Conservation (phyloP, 1,284 basidiomycete species). For the Hemileia vastatrix region DNA sequence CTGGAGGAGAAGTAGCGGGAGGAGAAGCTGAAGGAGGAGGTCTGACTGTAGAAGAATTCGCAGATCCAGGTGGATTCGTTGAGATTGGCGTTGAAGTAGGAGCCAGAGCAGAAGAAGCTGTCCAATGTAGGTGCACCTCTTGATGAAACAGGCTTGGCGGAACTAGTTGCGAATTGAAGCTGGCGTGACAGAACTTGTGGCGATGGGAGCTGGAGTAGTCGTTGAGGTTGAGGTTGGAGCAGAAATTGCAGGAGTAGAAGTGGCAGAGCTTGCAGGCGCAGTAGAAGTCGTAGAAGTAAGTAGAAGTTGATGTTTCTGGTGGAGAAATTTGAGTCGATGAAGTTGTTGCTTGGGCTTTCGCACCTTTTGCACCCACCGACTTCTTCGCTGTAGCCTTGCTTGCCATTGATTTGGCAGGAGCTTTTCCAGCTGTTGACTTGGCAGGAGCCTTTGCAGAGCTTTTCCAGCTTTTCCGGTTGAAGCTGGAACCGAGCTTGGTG, state of each 20-base stretch:
- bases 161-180: neutral
- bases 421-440: conserved; percentile 9
- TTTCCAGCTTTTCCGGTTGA: neutral
- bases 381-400: neutral
- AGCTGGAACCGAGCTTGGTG: neutral
- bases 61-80: neutral
- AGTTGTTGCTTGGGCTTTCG: neutral
- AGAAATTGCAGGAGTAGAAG: neutral
- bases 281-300: neutral
- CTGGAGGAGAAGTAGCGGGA: neutral
- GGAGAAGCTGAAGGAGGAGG: neutral
- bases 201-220: neutral
- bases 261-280: neutral
- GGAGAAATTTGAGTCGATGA: neutral
- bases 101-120: neutral
- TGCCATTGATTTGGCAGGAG: neutral
- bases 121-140: neutral
- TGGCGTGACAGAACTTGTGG: neutral
- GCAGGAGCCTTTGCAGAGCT: conserved; percentile 2
- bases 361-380: neutral
- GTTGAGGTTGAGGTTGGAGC: neutral
- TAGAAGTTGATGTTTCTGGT: neutral
- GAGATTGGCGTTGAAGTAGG: neutral
- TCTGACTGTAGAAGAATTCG: neutral
- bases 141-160: neutral